phyloP scores from a whole-genome alignment of 371 early-diverging fungal species.

The Mucor sp. region DNA sequence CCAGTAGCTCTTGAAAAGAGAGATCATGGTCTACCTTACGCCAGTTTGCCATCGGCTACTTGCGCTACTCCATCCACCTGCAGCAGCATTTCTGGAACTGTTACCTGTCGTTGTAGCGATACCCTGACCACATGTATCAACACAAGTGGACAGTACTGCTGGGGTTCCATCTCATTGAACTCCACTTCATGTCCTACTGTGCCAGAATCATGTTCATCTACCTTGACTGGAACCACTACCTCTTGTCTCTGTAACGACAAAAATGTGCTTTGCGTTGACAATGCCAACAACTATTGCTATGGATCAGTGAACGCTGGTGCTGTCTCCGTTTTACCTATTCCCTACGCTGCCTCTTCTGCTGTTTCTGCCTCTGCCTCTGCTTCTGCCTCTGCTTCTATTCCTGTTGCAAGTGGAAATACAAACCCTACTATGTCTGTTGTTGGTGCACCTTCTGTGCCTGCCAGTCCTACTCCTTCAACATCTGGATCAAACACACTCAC shows the following conservation, averaged over 20 bases:
- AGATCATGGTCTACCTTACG: conserved; percentile 41
- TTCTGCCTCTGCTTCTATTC: conserved; percentile 6
- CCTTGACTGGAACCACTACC: conserved; percentile 25
- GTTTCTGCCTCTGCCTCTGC: conserved; percentile 2
- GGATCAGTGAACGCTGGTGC: conserved; percentile 14
- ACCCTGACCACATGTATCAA: conserved; percentile 36
- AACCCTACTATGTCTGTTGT: conserved; percentile 12
- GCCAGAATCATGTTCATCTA: conserved; percentile 30
- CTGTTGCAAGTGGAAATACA: neutral
- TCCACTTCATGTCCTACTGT: conserved; percentile 33
- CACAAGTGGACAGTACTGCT: conserved; percentile 34
- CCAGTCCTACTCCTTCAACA: conserved; percentile 1
- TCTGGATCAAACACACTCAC: conserved; percentile 3
- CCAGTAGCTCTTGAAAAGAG: conserved; percentile 28
- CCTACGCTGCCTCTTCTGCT: conserved; percentile 18
- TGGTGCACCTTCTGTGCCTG: conserved; percentile 11
- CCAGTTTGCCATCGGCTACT: conserved; percentile 29
- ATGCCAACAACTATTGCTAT: conserved; percentile 45
- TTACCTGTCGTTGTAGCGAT: conserved; percentile 40
- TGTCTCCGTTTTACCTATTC: conserved; percentile 21
- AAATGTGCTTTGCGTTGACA: conserved; percentile 46
- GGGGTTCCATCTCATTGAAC: conserved; percentile 41
- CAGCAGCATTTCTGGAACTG: conserved; percentile 26
- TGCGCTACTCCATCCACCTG: conserved; percentile 36
- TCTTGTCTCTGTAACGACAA: conserved; percentile 39